Evolutionary conservation across 108 stramenopile species (phyloP).

Genomic region (Nitzschia sp.): DNA sequence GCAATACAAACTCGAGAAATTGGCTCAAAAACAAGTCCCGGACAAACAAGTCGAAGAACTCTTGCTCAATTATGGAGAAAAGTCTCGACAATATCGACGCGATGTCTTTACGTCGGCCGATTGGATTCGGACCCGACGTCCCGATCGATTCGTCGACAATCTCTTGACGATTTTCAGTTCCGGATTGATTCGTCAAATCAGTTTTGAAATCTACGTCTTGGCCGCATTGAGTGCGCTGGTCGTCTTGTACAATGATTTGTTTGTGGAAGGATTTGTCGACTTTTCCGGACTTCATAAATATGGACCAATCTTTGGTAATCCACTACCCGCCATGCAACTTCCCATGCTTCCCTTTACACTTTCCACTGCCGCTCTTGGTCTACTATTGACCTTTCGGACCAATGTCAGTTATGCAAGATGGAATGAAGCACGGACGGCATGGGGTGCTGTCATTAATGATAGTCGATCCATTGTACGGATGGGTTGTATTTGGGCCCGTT

Average conservation of each 20-base stretch:
- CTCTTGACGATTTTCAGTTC: constrained; percentile 38
- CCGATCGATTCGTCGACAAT: constrained; percentile 43
- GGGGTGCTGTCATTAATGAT: constrained; percentile 52
- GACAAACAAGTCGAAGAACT: constrained; percentile 24
- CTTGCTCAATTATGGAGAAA: constrained; percentile 36
- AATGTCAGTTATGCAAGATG: constrained; percentile 68
- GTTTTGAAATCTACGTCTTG: constrained; percentile 39
- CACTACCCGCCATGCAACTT: constrained; percentile 39
- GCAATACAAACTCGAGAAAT: constrained; percentile 2
- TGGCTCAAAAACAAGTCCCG: background rate
- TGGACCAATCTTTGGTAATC: background rate
- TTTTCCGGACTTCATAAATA: constrained; percentile 5
- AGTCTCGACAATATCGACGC: constrained; percentile 42
- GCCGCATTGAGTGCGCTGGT: constrained; percentile 35
- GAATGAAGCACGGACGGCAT: constrained; percentile 55
- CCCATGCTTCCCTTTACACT: constrained; percentile 66
- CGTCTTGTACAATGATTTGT: constrained; percentile 35
- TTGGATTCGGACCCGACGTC: constrained; percentile 44
- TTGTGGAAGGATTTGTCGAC: constrained; percentile 12
- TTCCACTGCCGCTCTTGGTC: constrained; percentile 53
- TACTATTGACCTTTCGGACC: constrained; percentile 71
- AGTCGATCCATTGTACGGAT: constrained; percentile 52
- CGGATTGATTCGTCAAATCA: constrained; percentile 51
- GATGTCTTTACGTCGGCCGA: constrained; percentile 41
- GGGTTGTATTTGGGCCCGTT: constrained; percentile 39